phyloP scores from a whole-genome alignment of 2,329 filamentous ascomycete genomes.

The Aspergillus jensenii region DNA sequence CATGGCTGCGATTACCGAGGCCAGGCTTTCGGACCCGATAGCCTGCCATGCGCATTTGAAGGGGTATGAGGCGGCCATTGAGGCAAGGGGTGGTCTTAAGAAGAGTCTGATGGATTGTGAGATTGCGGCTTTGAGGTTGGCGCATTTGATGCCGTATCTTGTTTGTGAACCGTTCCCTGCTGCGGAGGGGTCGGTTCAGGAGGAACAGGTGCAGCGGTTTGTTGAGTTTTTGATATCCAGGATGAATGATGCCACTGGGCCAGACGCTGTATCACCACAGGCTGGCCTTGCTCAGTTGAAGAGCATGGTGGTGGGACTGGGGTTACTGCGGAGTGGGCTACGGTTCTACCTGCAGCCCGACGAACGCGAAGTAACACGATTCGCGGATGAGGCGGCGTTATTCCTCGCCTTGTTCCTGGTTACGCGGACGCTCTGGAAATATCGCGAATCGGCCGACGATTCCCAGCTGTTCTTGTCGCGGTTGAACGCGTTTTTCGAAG shows the following conservation, averaged over 20 bases:
- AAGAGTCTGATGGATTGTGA: not conserved
- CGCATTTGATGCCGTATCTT: not conserved
- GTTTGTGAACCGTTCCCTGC: not conserved
- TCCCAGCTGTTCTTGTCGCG: not conserved
- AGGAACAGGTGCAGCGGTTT: not conserved
- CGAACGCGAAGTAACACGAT: not conserved
- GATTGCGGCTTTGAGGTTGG: not conserved
- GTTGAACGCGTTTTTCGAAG: not conserved
- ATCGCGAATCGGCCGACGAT: not conserved
- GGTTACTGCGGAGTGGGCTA: not conserved
- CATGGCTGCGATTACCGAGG: constrained; percentile 1
- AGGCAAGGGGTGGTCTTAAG: not conserved
- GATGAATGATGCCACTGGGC: not conserved
- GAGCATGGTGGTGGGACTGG: not conserved
- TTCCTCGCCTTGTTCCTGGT: not conserved
- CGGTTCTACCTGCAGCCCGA: not conserved
- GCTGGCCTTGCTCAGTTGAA: not conserved
- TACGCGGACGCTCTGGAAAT: not conserved
- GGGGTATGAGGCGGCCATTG: not conserved
- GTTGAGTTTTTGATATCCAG: not conserved
- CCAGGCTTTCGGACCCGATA: not conserved
- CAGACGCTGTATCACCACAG: not conserved
- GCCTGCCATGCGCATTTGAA: not conserved
- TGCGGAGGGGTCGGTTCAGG: not conserved
- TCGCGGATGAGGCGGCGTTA: not conserved